Evolutionary conservation across 306 rosid genomes (phyloP).

Genomic region (Dryas drummondii): DNA sequence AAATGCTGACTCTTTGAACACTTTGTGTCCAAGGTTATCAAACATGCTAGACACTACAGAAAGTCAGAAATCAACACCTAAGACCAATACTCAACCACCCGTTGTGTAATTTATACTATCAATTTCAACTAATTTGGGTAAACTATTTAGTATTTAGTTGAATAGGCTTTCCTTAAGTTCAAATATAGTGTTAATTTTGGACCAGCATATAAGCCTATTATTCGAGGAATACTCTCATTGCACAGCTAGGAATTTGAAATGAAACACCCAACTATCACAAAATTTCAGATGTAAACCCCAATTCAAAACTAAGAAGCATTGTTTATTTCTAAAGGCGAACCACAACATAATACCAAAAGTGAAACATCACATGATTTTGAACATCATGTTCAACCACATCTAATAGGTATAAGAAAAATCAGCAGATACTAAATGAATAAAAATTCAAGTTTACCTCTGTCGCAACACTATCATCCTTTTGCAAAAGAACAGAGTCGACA

Average conservation of each 20-base stretch:
- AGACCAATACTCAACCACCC: too few relatives aligned
- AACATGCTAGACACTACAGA: not conserved
- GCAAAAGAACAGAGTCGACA: constrained; percentile 37
- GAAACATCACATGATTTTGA: constrained; percentile 8
- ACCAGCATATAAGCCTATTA: too few relatives aligned
- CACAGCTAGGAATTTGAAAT: too few relatives aligned
- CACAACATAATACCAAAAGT: not conserved
- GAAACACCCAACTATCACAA: too few relatives aligned
- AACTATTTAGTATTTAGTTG: too few relatives aligned
- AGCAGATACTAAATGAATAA: not conserved
- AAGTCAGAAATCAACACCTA: too few relatives aligned
- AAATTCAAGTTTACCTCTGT: constrained; percentile 43
- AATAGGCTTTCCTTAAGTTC: too few relatives aligned
- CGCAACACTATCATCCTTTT: constrained; percentile 41
- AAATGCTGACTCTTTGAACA: not conserved
- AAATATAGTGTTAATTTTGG: too few relatives aligned
- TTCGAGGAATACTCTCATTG: too few relatives aligned
- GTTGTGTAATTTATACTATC: too few relatives aligned
- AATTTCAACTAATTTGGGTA: too few relatives aligned
- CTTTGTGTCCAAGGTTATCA: constrained; percentile 2
- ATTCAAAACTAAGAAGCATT: not conserved
- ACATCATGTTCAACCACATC: not conserved
- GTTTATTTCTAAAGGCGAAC: not conserved
- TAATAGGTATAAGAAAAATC: not conserved
- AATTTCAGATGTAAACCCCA: not conserved